Evolutionary conservation across 2,329 filamentous ascomycete species (phyloP).

Genomic region (Calonectria multiphialidica): DNA sequence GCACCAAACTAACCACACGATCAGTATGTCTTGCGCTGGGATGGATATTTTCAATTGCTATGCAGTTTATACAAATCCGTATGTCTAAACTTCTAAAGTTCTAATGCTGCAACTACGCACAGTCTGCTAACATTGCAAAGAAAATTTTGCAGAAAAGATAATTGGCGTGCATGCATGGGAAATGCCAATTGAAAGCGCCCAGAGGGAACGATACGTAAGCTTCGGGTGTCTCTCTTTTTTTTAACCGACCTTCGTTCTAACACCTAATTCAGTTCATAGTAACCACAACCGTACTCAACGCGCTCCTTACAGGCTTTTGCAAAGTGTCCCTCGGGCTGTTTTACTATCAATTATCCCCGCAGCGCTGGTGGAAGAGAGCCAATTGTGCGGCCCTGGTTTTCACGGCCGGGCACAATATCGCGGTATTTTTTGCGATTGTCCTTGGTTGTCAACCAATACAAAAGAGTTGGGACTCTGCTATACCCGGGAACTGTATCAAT

Average conservation of each 20-base stretch:
- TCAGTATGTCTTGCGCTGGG: constrained; percentile 1
- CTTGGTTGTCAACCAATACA: constrained; percentile 24
- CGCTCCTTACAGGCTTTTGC: constrained; percentile 30
- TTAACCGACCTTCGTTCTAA: constrained; percentile 31
- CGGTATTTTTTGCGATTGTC: constrained; percentile 50
- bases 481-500: constrained; percentile 53
- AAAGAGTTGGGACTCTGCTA: constrained; percentile 39
- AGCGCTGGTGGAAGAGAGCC: neutral
- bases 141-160: constrained; percentile 23
- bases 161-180: constrained; percentile 32
- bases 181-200: constrained; percentile 25
- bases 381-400: neutral
- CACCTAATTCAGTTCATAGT: constrained; percentile 44
- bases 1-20: neutral
- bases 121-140: neutral
- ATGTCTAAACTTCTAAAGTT: neutral
- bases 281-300: constrained; percentile 45
- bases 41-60: neutral
- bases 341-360: neutral
- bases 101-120: neutral
- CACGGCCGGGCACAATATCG: neutral
- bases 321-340: neutral
- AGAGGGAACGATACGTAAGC: constrained; percentile 10
- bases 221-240: constrained; percentile 14
- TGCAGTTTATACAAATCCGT: constrained; percentile 5